Conservation (phyloP, 208 protist species). For the Tetramitus jugosus region DNA sequence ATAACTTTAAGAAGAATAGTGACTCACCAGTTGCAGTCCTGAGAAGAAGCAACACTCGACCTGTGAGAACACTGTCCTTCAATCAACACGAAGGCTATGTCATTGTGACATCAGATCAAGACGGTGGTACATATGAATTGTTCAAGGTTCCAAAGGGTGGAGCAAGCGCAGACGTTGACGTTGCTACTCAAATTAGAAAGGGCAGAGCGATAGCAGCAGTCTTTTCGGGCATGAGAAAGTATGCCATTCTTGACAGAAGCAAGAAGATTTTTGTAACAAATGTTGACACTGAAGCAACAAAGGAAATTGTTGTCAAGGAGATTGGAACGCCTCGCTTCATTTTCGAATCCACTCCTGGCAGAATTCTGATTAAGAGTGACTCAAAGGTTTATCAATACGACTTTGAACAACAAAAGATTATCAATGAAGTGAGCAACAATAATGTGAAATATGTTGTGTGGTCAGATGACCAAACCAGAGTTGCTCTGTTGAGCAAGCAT, state of each 20-base stretch:
- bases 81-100: background rate
- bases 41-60: background rate
- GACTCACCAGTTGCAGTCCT: background rate
- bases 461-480: slow-evolving; percentile 69
- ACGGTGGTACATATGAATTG: slow-evolving; percentile 1
- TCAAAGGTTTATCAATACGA: slow-evolving; percentile 84
- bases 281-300: slow-evolving; percentile 61
- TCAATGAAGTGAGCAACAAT: slow-evolving; percentile 41
- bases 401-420: slow-evolving; percentile 68
- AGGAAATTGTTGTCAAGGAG: slow-evolving; percentile 41
- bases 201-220: background rate
- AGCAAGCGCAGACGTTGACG: background rate
- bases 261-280: slow-evolving; percentile 71
- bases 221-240: slow-evolving; percentile 59
- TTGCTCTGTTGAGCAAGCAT: slow-evolving; percentile 82
- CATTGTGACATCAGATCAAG: slow-evolving; percentile 6
- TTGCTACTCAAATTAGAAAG: background rate
- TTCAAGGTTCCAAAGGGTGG: slow-evolving; percentile 2
- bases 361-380: slow-evolving; percentile 62
- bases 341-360: slow-evolving; percentile 58
- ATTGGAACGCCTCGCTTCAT: slow-evolving; percentile 58
- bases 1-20: background rate
- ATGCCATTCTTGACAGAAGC: slow-evolving; percentile 74
- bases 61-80: background rate
- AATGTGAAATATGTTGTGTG: slow-evolving; percentile 86